phyloP scores from a whole-genome alignment of 495 filamentous ascomycete species.

The Lasiosphaeris hirsuta region DNA sequence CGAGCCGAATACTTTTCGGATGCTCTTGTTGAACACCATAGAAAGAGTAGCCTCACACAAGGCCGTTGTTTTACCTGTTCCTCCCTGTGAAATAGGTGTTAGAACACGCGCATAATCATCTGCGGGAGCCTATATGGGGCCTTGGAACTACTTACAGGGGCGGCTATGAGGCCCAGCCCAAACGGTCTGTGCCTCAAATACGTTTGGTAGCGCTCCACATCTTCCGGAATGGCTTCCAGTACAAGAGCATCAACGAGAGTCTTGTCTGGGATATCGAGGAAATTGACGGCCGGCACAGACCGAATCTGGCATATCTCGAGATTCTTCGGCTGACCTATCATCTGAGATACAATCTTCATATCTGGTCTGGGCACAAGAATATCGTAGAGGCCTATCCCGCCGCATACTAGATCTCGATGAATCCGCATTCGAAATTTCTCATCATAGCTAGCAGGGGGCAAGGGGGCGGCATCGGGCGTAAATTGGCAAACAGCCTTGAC shows the following conservation, averaged over 20 bases:
- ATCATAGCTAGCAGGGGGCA: not conserved
- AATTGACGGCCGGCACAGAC: not conserved
- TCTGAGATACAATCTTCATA: not conserved
- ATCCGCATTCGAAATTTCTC: not conserved
- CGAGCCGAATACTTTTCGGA: not conserved
- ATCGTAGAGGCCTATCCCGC: not conserved
- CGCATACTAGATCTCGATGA: not conserved
- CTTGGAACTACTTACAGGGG: not conserved
- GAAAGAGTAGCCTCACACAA: not conserved
- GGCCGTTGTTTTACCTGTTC: not conserved
- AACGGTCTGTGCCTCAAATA: not conserved
- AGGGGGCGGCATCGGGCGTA: not conserved
- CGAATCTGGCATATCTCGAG: not conserved
- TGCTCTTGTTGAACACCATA: not conserved
- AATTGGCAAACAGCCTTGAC: not conserved
- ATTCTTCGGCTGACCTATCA: too few relatives aligned
- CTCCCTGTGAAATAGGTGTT: not conserved
- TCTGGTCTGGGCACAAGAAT: not conserved
- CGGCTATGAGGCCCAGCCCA: not conserved
- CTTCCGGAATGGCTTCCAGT: not conserved
- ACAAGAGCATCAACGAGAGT: not conserved
- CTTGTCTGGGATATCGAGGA: not conserved
- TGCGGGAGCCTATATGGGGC: not conserved
- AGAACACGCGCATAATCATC: not conserved
- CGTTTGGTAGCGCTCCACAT: not conserved